A percentile compares a stretch with the other conserved stretches of the same genome.
phyloP scores from a whole-genome alignment of 257 asterid species.

The Paraleonurus japonicus region DNA sequence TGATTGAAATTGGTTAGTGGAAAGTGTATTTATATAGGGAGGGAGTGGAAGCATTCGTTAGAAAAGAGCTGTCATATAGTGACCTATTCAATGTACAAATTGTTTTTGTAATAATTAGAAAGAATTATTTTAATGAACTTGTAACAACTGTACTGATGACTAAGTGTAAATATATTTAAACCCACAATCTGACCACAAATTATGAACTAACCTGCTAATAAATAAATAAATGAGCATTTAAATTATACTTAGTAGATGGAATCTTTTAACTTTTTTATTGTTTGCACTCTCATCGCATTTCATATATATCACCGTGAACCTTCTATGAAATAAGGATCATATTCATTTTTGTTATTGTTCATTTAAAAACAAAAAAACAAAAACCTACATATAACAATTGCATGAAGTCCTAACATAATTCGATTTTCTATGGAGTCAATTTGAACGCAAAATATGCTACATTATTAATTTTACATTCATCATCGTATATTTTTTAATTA shows the following conservation, averaged over 20 bases:
- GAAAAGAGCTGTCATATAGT: conserved; percentile 44
- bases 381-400: too few relatives aligned
- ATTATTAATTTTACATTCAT: too few relatives aligned
- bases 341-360: not conserved
- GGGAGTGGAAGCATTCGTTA: conserved; percentile 19
- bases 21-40: conserved; percentile 37
- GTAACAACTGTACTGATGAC: conserved; percentile 40
- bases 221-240: not conserved
- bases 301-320: not conserved
- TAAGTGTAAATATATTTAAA: not conserved
- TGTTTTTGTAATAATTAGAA: conserved; percentile 7
- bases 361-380: too few relatives aligned
- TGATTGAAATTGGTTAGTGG: conserved; percentile 17
- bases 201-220: not conserved
- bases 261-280: not conserved
- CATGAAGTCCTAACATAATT: too few relatives aligned
- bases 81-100: conserved; percentile 24
- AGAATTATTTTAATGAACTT: not conserved
- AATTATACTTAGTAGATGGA: not conserved
- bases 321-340: not conserved
- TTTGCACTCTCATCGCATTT: conserved; percentile 20
- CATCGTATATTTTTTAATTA: too few relatives aligned
- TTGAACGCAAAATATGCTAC: too few relatives aligned
- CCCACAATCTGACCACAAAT: conserved; percentile 22
- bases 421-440: too few relatives aligned